These are phyloP conservation scores for Suillus hirtellus DNA, from an alignment of 768 basidiomycete species.

Conservation along the genomic window DNA sequence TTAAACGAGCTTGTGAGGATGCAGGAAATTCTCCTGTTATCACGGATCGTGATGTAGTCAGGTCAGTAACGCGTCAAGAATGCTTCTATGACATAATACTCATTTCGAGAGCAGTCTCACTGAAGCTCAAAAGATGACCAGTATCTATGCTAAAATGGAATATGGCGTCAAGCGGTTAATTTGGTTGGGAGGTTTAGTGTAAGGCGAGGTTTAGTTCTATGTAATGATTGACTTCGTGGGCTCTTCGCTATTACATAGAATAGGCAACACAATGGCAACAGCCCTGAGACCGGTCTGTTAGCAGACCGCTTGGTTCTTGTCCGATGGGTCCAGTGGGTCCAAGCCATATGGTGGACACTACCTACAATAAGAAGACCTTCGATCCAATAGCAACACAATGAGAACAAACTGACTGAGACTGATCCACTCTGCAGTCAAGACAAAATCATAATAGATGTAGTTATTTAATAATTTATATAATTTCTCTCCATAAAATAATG, in stretches of 20 bases:
- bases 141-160: conserved; percentile 89
- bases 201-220: neutral
- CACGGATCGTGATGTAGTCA: conserved; percentile 70
- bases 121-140: conserved; percentile 85
- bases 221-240: neutral
- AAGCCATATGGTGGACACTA: neutral
- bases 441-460: neutral
- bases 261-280: neutral
- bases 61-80: conserved; percentile 43
- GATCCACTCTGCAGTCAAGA: neutral
- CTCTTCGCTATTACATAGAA: neutral
- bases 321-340: neutral
- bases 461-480: conserved; percentile 3
- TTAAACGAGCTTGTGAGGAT: conserved; percentile 67
- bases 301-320: neutral
- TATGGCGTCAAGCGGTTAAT: conserved; percentile 88
- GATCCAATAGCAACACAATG: neutral
- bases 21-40: conserved; percentile 50
- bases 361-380: neutral
- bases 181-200: conserved; percentile 73
- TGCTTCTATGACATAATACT: neutral
- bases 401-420: neutral
- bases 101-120: conserved; percentile 50
- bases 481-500: neutral
- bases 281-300: neutral